These are phyloP conservation scores for Naganishia cerealis DNA, from an alignment of 1,284 basidiomycete species.

Conservation along the genomic window DNA sequence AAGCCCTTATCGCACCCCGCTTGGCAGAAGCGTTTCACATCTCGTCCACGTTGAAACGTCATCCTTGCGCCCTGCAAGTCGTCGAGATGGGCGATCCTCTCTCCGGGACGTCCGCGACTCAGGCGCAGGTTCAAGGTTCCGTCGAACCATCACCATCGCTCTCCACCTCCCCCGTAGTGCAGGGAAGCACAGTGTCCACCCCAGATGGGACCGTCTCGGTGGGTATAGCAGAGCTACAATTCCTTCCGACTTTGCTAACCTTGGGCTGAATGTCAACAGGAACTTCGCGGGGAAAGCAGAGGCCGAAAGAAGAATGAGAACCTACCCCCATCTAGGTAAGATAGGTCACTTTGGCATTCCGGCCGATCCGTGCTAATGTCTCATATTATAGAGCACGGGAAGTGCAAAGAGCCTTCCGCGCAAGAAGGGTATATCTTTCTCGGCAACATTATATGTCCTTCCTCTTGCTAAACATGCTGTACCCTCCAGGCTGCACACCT, in stretches of 20 bases:
- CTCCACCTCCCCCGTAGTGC: slow-evolving; percentile 14
- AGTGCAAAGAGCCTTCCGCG: slow-evolving; percentile 87
- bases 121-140: not conserved
- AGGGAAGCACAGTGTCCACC: slow-evolving; percentile 14
- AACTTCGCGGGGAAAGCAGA: slow-evolving; percentile 33
- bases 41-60: slow-evolving; percentile 7
- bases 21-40: not conserved
- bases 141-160: slow-evolving; percentile 15
- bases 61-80: slow-evolving; percentile 2
- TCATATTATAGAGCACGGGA: slow-evolving; percentile 66
- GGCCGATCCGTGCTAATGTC: not conserved
- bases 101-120: slow-evolving; percentile 15
- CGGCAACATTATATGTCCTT: not conserved
- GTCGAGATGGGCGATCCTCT: slow-evolving; percentile 24
- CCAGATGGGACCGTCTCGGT: slow-evolving; percentile 13
- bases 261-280: slow-evolving; percentile 2
- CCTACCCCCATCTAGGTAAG: slow-evolving; percentile 30
- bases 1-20: not conserved
- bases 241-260: not conserved
- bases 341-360: not conserved
- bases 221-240: not conserved
- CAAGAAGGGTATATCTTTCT: slow-evolving; percentile 60
- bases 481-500: slow-evolving; percentile 41
- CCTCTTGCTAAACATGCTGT: slow-evolving; percentile 62
- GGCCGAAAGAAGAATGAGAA: slow-evolving; percentile 35